Evolutionary conservation across 148 eudicot genomes (phyloP), one percentile per base, ranked within the genome.

Genomic region (Rhododendron ovatum): DNA sequence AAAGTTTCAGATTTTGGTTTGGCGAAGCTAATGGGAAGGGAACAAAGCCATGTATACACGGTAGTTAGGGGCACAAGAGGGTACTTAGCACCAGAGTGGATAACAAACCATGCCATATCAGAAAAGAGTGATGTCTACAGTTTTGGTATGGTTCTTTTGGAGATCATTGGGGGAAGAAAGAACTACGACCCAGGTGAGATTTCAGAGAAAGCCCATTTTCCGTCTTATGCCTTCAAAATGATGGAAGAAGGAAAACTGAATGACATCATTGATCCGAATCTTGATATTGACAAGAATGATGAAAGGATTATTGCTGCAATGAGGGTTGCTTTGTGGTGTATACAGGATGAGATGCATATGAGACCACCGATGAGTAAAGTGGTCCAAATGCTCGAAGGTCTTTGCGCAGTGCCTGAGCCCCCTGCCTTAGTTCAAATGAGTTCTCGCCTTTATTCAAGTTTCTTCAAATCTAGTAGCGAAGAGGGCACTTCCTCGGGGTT

Each of bases 71-170:
- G 91, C 22, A 85, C 89, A 28, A 78, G 91, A 51, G 88, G 88
- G 3, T 89, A 87, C 84, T 51, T 89, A 5, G 91, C 91, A 26
- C 89, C 91, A 33, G 89, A 89, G 82, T 87, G 91, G 89, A 87
- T 89, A 55, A 85, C 78, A 35, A 85, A 83, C 82, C 74, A 84
- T 33, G 83, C 87, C 35, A 87, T 89, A 55, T 89, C 91, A 45
- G 89, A 85, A 20, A 89, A 85, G 45, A 89, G 88, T 1, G 89
- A 89, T 71, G 91, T 86, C 22, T 80, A 77, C 30, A 88, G 85
- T 67, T 69, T 80, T 78, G 86, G 88, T 20, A 71, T 83, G 89
- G 90, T 89, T 55, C 48, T 87, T 79, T 84, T 89, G 37, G 87
- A 89, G 86, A 76, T 89, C 26, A 85, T 89, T 41, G 89, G 90